Evolutionary conservation across 2,329 filamentous ascomycete genomes (phyloP).

Genomic region (Pestalotiopsis sp.): DNA sequence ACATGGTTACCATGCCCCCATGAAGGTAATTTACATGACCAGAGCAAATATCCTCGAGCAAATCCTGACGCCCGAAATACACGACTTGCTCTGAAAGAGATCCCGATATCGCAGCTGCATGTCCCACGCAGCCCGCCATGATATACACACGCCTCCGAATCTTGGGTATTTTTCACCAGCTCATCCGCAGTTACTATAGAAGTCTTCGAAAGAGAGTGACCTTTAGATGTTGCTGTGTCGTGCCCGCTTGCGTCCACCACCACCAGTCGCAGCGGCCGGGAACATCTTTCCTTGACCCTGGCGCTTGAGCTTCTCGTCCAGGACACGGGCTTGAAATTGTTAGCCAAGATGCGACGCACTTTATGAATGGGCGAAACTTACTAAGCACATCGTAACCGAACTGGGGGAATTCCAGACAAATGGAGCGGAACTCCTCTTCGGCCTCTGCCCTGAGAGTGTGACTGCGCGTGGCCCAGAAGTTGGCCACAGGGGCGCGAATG

Average conservation of each 20-base stretch:
- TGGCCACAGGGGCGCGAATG: conserved; percentile 82
- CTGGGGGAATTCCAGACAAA: conserved; percentile 88
- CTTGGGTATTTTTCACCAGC: neutral
- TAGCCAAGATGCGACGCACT: conserved; percentile 21
- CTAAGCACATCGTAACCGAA: conserved; percentile 93
- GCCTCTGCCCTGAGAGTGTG: conserved; percentile 85
- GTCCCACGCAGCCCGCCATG: neutral
- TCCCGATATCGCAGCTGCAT: neutral
- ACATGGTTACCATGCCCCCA: neutral
- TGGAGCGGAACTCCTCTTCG: conserved; percentile 78
- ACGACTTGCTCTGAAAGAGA: neutral
- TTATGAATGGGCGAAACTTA: conserved; percentile 41
- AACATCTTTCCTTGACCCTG: conserved; percentile 64
- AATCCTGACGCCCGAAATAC: neutral
- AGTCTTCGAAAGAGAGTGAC: too few species aligned
- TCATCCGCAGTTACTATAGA: too few species aligned
- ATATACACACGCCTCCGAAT: neutral
- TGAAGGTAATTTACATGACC: neutral
- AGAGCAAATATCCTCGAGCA: neutral
- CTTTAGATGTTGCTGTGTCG: conserved; percentile 50
- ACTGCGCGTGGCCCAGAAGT: conserved; percentile 83
- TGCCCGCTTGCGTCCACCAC: conserved; percentile 59
- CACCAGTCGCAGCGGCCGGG: conserved; percentile 35
- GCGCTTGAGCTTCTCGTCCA: conserved; percentile 69
- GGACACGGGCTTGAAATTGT: conserved; percentile 54